These are phyloP conservation scores for Hyphopichia burtonii DNA, from an alignment of 1,139 yeast species.

Conservation along the genomic window DNA sequence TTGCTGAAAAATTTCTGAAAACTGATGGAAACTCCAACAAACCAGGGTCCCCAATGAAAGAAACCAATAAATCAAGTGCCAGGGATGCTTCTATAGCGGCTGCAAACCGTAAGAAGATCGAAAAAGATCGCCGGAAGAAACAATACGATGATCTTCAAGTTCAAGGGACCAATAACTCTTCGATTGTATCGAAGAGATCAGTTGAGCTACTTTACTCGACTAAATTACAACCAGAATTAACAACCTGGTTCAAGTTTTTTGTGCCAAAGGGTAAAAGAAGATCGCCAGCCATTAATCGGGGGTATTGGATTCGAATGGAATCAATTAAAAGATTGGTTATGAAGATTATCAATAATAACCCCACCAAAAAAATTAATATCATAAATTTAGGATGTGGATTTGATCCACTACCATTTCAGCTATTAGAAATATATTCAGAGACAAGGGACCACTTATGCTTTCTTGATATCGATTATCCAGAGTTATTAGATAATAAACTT, in stretches of 20 bases:
- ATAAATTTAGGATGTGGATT: slow-evolving; percentile 82
- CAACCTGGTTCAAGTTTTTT: slow-evolving; percentile 63
- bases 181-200: slow-evolving; percentile 79
- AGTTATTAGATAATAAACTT: slow-evolving; percentile 54
- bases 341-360: slow-evolving; percentile 34
- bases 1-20: no score
- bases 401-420: slow-evolving; percentile 74
- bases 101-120: slow-evolving; percentile 37
- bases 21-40: no score
- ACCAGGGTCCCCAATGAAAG: no score
- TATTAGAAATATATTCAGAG: slow-evolving; percentile 31
- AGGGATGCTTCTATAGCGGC: slow-evolving; percentile 1
- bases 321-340: slow-evolving; percentile 57
- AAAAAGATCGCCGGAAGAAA: slow-evolving; percentile 48
- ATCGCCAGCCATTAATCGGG: slow-evolving; percentile 80
- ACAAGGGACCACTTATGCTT: slow-evolving; percentile 38
- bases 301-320: slow-evolving; percentile 81
- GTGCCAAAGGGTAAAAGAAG: slow-evolving; percentile 69
- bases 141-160: slow-evolving; percentile 61
- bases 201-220: slow-evolving; percentile 65
- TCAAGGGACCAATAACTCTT: slow-evolving; percentile 82
- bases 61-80: no score
- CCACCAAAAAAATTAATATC: slow-evolving; percentile 32
- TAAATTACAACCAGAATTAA: slow-evolving; percentile 36
- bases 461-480: slow-evolving; percentile 77